Evolutionary conservation across 192 early-diverging fungal genomes (phyloP).

Genomic region (Cladochytrium replicatum): DNA sequence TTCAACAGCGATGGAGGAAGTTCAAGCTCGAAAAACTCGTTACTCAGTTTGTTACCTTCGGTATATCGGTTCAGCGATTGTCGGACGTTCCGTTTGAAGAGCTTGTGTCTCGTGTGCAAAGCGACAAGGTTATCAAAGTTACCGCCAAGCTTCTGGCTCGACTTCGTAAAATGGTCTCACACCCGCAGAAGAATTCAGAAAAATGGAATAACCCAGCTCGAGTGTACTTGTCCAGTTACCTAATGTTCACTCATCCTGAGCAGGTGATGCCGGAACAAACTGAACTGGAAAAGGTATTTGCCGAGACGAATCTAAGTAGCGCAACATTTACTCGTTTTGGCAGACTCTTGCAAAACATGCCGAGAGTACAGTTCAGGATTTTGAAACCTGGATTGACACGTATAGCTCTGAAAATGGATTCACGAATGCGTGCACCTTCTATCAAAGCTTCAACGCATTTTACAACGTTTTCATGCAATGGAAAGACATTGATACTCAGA

Average conservation of each 20-base stretch:
- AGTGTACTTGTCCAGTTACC: conserved; percentile 61
- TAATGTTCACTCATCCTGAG: conserved; percentile 54
- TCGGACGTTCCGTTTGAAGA: conserved; percentile 23
- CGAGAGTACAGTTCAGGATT: conserved; percentile 17
- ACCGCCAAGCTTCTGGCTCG: conserved; percentile 16
- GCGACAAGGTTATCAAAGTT: conserved; percentile 26
- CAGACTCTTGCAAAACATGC: conserved; percentile 25
- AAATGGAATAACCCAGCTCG: conserved; percentile 45
- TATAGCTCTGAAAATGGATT: neutral
- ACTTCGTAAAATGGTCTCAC: conserved; percentile 7
- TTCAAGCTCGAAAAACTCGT: conserved; percentile 15
- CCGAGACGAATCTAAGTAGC: neutral
- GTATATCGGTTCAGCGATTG: conserved; percentile 11
- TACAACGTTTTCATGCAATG: conserved; percentile 58
- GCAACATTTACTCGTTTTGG: neutral
- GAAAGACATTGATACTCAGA: conserved; percentile 55
- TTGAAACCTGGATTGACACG: conserved; percentile 25
- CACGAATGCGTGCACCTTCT: conserved; percentile 1
- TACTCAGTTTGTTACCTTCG: conserved; percentile 4
- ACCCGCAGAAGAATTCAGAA: neutral
- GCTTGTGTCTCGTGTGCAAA: conserved; percentile 24
- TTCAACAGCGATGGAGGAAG: conserved; percentile 26
- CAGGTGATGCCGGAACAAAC: conserved; percentile 47
- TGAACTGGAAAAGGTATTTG: conserved; percentile 43
- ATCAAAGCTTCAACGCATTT: conserved; percentile 42